phyloP scores from a whole-genome alignment of 257 asterid species.

The Solanum virginianum region DNA sequence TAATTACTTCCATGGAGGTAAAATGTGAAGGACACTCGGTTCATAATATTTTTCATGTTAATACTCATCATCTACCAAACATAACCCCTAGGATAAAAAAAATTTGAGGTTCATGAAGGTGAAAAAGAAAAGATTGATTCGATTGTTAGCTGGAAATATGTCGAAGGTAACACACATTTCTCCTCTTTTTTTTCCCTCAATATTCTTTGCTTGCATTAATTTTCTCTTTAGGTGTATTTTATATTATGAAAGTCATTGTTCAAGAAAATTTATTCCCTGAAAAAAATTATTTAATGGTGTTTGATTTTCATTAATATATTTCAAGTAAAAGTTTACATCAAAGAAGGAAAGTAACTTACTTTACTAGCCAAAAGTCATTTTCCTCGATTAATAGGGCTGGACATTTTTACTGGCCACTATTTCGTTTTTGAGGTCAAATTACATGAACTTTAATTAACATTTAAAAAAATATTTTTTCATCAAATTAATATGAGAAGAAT shows the following conservation, averaged over 20 bases:
- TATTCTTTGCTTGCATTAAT: not conserved
- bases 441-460: too few species aligned
- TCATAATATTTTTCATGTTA: not conserved
- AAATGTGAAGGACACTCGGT: not conserved
- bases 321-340: too few species aligned
- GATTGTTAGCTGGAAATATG: not conserved
- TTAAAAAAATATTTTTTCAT: too few species aligned
- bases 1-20: not conserved
- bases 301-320: too few species aligned
- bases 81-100: not conserved
- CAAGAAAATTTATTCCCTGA: not conserved
- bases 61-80: not conserved
- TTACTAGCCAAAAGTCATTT: too few species aligned
- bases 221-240: not conserved
- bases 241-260: not conserved
- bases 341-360: not conserved
- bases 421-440: too few species aligned
- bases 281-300: not conserved
- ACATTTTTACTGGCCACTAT: too few species aligned
- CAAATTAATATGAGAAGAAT: too few species aligned
- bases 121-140: not conserved
- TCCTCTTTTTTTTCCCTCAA: not conserved
- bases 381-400: too few species aligned
- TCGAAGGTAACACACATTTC: not conserved
- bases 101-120: not conserved